Percentiles rank a stretch among this genome's conserved stretches.
Evolutionary conservation across 2,329 filamentous ascomycete genomes (phyloP).

Genomic region (Metarhizium humberi): DNA sequence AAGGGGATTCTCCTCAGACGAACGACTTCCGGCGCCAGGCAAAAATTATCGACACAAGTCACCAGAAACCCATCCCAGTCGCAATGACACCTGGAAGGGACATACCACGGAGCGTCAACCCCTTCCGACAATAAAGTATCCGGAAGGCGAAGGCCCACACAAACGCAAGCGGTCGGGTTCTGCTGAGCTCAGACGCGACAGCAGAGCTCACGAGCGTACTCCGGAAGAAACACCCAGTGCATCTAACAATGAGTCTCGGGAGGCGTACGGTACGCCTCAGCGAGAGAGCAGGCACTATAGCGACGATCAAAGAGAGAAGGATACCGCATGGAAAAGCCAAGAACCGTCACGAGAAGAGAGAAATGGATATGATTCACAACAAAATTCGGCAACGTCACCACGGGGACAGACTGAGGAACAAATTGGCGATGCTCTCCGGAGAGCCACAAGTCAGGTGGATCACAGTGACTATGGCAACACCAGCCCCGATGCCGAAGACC

Average conservation of each 20-base stretch:
- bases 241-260: conserved; percentile 28
- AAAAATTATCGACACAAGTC: conserved; percentile 15
- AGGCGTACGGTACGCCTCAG: conserved; percentile 32
- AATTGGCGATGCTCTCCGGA: conserved; percentile 32
- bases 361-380: conserved; percentile 35
- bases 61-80: conserved; percentile 16
- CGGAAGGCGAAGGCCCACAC: conserved; percentile 40
- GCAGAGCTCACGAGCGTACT: conserved; percentile 21
- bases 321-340: conserved; percentile 37
- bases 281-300: conserved; percentile 36
- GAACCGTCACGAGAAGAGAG: conserved; percentile 38
- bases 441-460: conserved; percentile 35
- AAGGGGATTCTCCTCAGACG: conserved; percentile 22
- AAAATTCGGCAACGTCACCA: conserved; percentile 33
- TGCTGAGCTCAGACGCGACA: conserved; percentile 36
- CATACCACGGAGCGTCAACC: conserved; percentile 31
- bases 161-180: conserved; percentile 66
- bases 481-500: conserved; percentile 47
- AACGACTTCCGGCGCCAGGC: conserved; percentile 21
- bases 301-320: conserved; percentile 38
- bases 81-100: conserved; percentile 32
- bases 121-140: conserved; percentile 29
- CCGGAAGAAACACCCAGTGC: conserved; percentile 22
- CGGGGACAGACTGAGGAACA: conserved; percentile 42
- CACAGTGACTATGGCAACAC: conserved; percentile 40